A percentile compares a stretch with the other conserved stretches of the same genome.
phyloP scores from a whole-genome alignment of 768 basidiomycete genomes.

The Trametes elegans region DNA sequence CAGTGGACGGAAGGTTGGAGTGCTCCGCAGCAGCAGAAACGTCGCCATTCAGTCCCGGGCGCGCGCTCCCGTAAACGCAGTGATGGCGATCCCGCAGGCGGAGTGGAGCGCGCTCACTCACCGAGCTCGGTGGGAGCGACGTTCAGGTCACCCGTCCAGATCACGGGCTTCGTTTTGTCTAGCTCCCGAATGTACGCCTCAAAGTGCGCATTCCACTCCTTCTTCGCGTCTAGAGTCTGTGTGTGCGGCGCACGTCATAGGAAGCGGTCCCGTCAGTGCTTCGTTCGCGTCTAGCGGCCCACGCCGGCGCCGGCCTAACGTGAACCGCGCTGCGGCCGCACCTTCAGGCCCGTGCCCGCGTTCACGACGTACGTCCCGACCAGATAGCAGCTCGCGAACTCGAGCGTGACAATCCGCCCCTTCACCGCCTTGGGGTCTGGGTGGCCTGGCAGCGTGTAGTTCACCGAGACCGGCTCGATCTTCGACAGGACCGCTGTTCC shows the following conservation, averaged over 20 bases:
- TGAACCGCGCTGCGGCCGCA: constrained; percentile 22
- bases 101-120: constrained; percentile 27
- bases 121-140: constrained; percentile 79
- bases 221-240: constrained; percentile 75
- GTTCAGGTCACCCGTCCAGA: constrained; percentile 88
- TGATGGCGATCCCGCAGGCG: too few species aligned
- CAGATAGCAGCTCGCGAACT: constrained; percentile 67
- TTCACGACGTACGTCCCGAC: constrained; percentile 85
- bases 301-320: neutral
- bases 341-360: constrained; percentile 77
- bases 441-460: constrained; percentile 71
- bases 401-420: constrained; percentile 79
- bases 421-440: constrained; percentile 62
- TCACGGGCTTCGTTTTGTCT: constrained; percentile 78
- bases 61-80: too few species aligned
- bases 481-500: constrained; percentile 85
- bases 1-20: neutral
- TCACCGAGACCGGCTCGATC: constrained; percentile 62
- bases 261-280: neutral
- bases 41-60: too few species aligned
- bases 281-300: neutral
- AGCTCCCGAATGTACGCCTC: constrained; percentile 67
- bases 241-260: neutral
- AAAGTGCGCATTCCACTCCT: constrained; percentile 79
- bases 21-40: neutral